phyloP scores from a whole-genome alignment of 2,329 filamentous ascomycete genomes.

The Zymoseptoria ardabiliae region DNA sequence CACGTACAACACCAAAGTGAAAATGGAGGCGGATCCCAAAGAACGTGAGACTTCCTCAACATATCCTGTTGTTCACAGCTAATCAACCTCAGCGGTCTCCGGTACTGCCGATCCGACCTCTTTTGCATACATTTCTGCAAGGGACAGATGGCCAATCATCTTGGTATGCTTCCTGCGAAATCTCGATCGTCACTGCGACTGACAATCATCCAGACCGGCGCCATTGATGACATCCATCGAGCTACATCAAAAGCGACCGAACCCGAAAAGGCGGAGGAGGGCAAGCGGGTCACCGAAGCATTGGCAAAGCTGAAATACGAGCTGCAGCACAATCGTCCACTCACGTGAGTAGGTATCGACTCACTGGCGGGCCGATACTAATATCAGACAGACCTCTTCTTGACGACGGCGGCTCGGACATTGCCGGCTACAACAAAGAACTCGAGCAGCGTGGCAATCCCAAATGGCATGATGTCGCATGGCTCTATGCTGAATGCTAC shows the following conservation, averaged over 20 bases:
- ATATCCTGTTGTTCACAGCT: constrained; percentile 1
- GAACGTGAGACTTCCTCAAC: background rate
- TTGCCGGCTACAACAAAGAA: constrained; percentile 79
- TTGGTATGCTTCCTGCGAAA: constrained; percentile 50
- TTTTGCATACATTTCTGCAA: constrained; percentile 78
- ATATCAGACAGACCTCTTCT: constrained; percentile 53
- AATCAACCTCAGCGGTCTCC: constrained; percentile 55
- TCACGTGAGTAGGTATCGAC: constrained; percentile 53
- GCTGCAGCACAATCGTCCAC: constrained; percentile 74
- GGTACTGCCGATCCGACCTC: constrained; percentile 74
- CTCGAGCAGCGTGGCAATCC: constrained; percentile 64
- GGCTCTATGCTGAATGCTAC: constrained; percentile 93
- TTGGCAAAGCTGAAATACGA: constrained; percentile 87
- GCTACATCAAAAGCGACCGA: constrained; percentile 55
- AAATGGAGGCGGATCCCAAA: background rate
- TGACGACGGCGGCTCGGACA: constrained; percentile 70
- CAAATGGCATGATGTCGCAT: constrained; percentile 76
- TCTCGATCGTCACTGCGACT: constrained; percentile 2
- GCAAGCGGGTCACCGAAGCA: constrained; percentile 75
- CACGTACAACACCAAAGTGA: background rate
- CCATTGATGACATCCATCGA: constrained; percentile 90
- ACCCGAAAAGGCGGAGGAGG: constrained; percentile 63
- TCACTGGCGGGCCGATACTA: background rate
- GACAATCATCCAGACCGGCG: constrained; percentile 60
- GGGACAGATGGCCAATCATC: constrained; percentile 89